phyloP scores from a whole-genome alignment of 495 filamentous ascomycete species.

The Penicillium robsamsonii region DNA sequence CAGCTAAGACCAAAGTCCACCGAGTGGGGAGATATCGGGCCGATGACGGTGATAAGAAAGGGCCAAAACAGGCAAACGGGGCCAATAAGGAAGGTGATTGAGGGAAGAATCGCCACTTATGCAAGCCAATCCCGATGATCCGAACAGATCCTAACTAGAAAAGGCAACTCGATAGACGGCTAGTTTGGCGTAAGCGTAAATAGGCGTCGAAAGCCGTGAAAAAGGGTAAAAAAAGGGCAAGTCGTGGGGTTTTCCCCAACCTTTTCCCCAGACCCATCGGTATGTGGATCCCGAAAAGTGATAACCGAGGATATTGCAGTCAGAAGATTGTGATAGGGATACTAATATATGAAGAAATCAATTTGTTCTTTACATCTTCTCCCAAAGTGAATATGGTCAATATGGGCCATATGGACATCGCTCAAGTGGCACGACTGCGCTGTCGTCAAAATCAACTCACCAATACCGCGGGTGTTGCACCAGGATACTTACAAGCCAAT shows the following conservation, averaged over 20 bases:
- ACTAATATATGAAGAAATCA: background rate
- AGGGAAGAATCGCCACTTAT: background rate
- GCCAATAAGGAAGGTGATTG: background rate
- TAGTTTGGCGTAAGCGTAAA: no score
- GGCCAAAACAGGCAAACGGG: background rate
- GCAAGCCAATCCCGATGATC: background rate
- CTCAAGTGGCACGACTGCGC: constrained; percentile 41
- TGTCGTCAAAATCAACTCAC: constrained; percentile 40
- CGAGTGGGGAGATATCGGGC: background rate
- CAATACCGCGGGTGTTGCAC: constrained; percentile 51
- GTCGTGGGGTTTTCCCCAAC: constrained; percentile 9
- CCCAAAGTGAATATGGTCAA: background rate
- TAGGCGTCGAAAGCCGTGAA: no score
- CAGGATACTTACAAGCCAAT: constrained; percentile 56
- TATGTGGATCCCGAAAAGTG: constrained; percentile 22
- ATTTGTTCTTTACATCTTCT: no score
- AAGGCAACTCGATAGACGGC: constrained; percentile 5
- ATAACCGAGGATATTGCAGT: constrained; percentile 12
- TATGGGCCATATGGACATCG: constrained; percentile 14
- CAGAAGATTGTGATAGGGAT: background rate
- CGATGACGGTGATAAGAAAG: background rate
- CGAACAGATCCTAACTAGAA: constrained; percentile 4
- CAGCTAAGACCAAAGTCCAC: background rate
- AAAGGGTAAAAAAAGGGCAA: no score
- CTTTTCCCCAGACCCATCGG: constrained; percentile 23